Percentiles rank a stretch among this genome's conserved stretches.
phyloP scores from a whole-genome alignment of 2,329 filamentous ascomycete genomes.

The Aspergillus vadensis region DNA sequence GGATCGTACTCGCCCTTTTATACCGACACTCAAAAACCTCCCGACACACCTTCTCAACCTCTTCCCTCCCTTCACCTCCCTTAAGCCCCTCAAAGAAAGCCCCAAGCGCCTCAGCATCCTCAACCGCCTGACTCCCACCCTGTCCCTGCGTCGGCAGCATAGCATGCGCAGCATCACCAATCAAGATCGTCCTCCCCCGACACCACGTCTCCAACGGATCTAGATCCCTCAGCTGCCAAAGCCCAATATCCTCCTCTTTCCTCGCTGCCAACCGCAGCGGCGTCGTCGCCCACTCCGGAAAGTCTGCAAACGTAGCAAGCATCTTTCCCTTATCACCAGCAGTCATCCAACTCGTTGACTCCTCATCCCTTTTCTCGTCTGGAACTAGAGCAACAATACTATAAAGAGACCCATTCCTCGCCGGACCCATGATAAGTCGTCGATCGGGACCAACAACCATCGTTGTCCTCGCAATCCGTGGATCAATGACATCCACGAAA shows the following conservation, averaged over 20 bases:
- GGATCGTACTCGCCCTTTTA: constrained; percentile 5
- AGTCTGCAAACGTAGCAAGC: constrained; percentile 15
- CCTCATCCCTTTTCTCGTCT: constrained; percentile 27
- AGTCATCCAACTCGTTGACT: constrained; percentile 10
- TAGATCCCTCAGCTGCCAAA: constrained; percentile 26
- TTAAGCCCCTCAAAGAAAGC: constrained; percentile 6
- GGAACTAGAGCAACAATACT: constrained; percentile 51
- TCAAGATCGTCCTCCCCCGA: constrained; percentile 29
- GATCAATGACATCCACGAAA: constrained; percentile 37
- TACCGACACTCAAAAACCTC: constrained; percentile 10
- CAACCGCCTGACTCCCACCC: constrained; percentile 46
- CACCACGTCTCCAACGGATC: constrained; percentile 24
- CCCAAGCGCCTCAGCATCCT: constrained; percentile 41
- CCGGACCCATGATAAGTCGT: constrained; percentile 52
- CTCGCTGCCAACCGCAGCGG: not conserved
- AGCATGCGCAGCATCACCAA: constrained; percentile 44
- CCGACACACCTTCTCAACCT: not conserved
- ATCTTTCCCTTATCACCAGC: constrained; percentile 10
- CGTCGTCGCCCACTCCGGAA: constrained; percentile 10
- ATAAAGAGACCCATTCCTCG: constrained; percentile 44
- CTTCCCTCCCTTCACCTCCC: not conserved
- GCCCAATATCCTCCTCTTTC: constrained; percentile 21
- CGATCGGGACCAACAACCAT: constrained; percentile 50
- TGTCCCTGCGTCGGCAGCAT: constrained; percentile 48
- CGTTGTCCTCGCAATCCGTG: constrained; percentile 44